Conservation (phyloP, 1,284 basidiomycete genomes). For the Gymnopus androsaceus region DNA sequence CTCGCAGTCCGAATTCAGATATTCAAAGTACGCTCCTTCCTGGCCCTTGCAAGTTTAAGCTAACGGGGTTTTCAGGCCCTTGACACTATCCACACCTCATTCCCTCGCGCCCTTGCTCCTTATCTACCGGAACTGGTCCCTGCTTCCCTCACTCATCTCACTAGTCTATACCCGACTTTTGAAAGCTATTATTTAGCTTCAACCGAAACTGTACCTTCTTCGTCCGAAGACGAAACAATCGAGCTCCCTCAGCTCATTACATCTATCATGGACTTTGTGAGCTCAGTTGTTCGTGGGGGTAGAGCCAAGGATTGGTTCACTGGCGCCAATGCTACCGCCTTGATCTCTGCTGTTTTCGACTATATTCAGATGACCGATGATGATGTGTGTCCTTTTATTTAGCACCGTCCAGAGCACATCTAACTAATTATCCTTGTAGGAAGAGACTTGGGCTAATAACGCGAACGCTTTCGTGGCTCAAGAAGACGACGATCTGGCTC, state of each 20-base stretch:
- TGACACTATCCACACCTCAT: conserved; percentile 73
- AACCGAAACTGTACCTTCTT: conserved; percentile 54
- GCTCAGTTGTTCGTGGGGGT: conserved; percentile 61
- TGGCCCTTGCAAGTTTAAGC: no score
- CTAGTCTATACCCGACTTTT: conserved; percentile 67
- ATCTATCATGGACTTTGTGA: conserved; percentile 81
- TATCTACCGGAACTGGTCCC: conserved; percentile 65
- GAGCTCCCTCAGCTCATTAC: conserved; percentile 77
- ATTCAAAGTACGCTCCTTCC: conserved; percentile 61
- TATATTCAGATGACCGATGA: conserved; percentile 89
- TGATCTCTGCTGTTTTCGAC: conserved; percentile 65
- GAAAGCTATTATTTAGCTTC: conserved; percentile 67
- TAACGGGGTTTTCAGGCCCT: conserved; percentile 49
- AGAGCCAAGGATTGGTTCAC: conserved; percentile 66
- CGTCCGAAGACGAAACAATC: conserved; percentile 78
- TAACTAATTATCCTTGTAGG: conserved; percentile 44
- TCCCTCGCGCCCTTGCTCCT: conserved; percentile 66
- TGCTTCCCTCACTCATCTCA: conserved; percentile 66
- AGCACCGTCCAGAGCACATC: no score
- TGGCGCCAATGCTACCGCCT: conserved; percentile 49
- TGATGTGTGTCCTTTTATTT: conserved; percentile 60
- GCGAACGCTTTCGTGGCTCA: conserved; percentile 92
- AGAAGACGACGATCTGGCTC: conserved; percentile 88
- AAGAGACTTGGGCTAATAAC: conserved; percentile 88
- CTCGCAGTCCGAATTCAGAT: conserved; percentile 77